Evolutionary conservation across 192 early-diverging fungal genomes (phyloP).

Genomic region (Chytriomyces sp.): DNA sequence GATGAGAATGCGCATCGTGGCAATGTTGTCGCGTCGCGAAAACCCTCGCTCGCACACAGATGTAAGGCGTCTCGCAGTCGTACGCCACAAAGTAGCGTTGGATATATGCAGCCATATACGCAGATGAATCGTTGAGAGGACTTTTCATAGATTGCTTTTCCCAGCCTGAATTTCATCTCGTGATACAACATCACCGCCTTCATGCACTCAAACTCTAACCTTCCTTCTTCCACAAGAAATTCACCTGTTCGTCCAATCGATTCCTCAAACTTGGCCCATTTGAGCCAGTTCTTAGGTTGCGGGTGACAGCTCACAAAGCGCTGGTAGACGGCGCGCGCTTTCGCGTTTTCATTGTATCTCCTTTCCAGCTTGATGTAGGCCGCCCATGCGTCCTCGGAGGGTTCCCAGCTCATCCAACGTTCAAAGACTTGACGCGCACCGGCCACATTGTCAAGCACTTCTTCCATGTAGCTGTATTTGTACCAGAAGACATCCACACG

Average conservation of each 20-base stretch:
- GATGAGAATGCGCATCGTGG: no score
- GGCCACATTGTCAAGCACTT: slow-evolving; percentile 86
- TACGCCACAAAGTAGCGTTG: no score
- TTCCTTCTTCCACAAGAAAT: neutral
- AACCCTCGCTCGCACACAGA: no score
- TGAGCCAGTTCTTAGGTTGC: slow-evolving; percentile 92
- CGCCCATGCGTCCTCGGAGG: slow-evolving; percentile 86
- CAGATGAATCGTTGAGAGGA: no score
- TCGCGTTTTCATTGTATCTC: slow-evolving; percentile 77
- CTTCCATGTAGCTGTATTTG: slow-evolving; percentile 99
- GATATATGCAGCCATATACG: no score
- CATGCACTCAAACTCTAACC: no score
- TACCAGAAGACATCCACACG: slow-evolving; percentile 71
- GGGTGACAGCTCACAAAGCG: slow-evolving; percentile 89
- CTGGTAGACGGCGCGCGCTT: slow-evolving; percentile 78
- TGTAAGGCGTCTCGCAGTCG: no score
- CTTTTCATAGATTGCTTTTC: no score
- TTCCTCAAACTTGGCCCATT: slow-evolving; percentile 96
- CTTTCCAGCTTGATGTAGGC: slow-evolving; percentile 95
- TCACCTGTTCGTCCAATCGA: slow-evolving; percentile 69
- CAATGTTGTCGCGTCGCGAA: no score
- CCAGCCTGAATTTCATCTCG: no score
- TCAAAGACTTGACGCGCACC: slow-evolving; percentile 94
- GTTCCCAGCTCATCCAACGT: slow-evolving; percentile 99
- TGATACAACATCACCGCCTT: no score